Percentiles rank a stretch among this genome's conserved stretches.
These are phyloP conservation scores for Rhamnella rubrinervis DNA, from an alignment of 331 rosid species.

Conservation along the genomic window DNA sequence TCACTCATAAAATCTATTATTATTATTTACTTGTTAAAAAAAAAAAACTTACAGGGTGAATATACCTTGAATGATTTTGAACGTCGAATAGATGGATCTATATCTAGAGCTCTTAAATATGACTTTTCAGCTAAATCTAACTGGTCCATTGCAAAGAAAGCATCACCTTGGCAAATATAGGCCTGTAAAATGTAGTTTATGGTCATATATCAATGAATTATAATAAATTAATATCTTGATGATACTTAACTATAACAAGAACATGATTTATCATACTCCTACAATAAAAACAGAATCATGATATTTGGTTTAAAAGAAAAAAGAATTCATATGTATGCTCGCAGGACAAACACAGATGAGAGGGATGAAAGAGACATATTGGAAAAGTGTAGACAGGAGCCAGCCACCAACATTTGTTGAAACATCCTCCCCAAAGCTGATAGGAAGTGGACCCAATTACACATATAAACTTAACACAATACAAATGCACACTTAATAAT, in stretches of 20 bases:
- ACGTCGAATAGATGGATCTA: slow-evolving; percentile 73
- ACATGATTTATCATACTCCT: too few species aligned
- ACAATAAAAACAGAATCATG: too few species aligned
- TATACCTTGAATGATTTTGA: slow-evolving; percentile 80
- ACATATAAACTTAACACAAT: too few species aligned
- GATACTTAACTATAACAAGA: background rate
- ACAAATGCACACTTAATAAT: too few species aligned
- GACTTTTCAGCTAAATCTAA: slow-evolving; percentile 67
- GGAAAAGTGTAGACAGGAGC: background rate
- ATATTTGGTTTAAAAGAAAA: too few species aligned
- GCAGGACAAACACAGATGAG: background rate
- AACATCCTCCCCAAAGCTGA: background rate
- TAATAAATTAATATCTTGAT: background rate
- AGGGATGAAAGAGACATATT: background rate
- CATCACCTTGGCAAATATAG: slow-evolving; percentile 79
- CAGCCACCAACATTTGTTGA: background rate
- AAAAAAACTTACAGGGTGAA: background rate
- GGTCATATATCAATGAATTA: background rate
- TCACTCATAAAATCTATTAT: background rate
- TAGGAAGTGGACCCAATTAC: background rate
- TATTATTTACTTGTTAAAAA: background rate
- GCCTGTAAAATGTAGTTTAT: slow-evolving; percentile 51
- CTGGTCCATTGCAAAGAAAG: slow-evolving; percentile 52
- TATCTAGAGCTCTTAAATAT: slow-evolving; percentile 54
- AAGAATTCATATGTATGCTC: background rate